Evolutionary conservation across 441 rosid species (phyloP).

Genomic region (Kokia cookei): DNA sequence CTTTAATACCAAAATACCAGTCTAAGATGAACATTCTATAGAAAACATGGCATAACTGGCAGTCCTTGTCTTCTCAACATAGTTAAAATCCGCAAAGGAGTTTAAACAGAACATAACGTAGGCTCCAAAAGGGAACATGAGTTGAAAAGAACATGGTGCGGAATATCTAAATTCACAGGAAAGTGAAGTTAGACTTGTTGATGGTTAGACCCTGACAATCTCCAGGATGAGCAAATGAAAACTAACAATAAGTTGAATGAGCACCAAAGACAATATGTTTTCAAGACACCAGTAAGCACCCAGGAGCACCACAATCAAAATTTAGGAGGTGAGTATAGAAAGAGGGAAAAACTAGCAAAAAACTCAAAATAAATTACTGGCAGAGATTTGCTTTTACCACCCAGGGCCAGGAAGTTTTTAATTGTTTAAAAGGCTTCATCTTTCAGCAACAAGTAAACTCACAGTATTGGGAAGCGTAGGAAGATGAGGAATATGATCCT

Average conservation of each 20-base stretch:
- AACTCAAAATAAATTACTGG: not conserved
- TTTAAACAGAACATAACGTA: not conserved
- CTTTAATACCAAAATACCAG: not conserved
- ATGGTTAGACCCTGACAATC: not conserved
- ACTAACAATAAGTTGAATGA: not conserved
- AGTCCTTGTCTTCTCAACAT: not conserved
- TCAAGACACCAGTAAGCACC: not conserved
- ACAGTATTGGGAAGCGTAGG: slow-evolving; percentile 82
- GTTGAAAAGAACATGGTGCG: not conserved
- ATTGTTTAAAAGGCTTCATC: not conserved
- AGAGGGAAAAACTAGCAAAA: not conserved
- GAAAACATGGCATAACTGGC: not conserved
- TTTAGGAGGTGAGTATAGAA: not conserved
- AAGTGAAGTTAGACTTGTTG: not conserved
- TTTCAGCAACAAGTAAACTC: slow-evolving; percentile 29
- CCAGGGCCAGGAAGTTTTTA: not conserved
- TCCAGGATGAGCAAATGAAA: not conserved
- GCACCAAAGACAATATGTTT: not conserved
- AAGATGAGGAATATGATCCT: slow-evolving; percentile 69
- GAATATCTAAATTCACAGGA: not conserved
- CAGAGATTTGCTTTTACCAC: not conserved
- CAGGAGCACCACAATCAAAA: not conserved
- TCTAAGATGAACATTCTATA: not conserved
- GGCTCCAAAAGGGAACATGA: not conserved
- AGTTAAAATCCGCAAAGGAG: not conserved